These are phyloP conservation scores for Trichodelitschia bisporula DNA, from an alignment of 495 filamentous ascomycete genomes.

Conservation along the genomic window DNA sequence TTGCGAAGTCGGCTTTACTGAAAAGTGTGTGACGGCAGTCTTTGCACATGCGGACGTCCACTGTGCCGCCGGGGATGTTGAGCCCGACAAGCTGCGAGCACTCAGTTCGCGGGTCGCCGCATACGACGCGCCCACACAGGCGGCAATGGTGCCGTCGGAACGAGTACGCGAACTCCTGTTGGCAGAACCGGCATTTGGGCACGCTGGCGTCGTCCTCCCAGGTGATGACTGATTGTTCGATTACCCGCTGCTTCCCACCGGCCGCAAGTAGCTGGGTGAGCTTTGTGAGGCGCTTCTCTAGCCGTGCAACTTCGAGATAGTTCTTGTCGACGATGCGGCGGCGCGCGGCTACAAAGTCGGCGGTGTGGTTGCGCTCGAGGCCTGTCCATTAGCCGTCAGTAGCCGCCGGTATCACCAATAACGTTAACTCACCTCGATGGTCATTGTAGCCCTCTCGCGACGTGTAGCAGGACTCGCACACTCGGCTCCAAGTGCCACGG, in stretches of 20 bases:
- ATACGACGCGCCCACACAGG: conserved; percentile 79
- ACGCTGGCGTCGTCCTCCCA: conserved; percentile 88
- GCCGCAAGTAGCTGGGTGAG: conserved; percentile 63
- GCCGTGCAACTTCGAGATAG: conserved; percentile 58
- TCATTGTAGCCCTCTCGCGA: conserved; percentile 90
- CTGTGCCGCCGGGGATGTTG: conserved; percentile 41
- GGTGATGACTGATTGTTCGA: conserved; percentile 78
- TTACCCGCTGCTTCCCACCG: conserved; percentile 34
- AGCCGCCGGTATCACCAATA: no score
- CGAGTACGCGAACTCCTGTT: conserved; percentile 79
- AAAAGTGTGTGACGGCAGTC: conserved; percentile 74
- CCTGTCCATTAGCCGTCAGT: conserved; percentile 16
- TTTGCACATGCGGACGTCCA: conserved; percentile 79
- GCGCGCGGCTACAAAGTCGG: conserved; percentile 38
- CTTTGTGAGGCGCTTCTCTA: conserved; percentile 81
- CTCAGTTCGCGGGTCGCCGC: conserved; percentile 55
- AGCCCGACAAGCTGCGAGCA: conserved; percentile 72
- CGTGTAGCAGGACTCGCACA: conserved; percentile 97
- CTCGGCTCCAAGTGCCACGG: conserved; percentile 75
- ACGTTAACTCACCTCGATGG: conserved; percentile 35
- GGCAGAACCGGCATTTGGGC: conserved; percentile 66
- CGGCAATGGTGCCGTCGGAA: conserved; percentile 87
- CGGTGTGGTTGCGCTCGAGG: conserved; percentile 40
- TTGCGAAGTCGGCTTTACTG: conserved; percentile 56
- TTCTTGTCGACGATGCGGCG: conserved; percentile 60